Evolutionary conservation across 352 stramenopile species (phyloP), one percentile per base, ranked within the genome.

Genomic region (Pythium diclinum): DNA sequence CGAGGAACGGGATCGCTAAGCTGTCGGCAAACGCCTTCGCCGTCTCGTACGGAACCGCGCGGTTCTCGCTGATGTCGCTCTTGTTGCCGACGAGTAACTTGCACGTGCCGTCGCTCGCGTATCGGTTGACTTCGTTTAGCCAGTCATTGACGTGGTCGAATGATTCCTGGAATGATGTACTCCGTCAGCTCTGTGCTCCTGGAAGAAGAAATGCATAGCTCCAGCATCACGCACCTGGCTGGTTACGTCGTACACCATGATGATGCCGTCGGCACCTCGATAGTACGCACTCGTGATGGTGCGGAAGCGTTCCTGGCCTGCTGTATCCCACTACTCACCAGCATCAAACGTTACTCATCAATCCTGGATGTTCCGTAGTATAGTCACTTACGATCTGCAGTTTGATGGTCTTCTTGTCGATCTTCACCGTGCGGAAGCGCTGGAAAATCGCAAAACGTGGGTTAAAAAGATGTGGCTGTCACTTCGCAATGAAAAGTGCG

Each of bases 61-160:
- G 87, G 75, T 99, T 99, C 69, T 93, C 88, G 58, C 83, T 96
- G 34, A 99, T 90, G 83, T 99, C 98, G 68, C 91, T 98, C 87
- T 99, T 99, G 85, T 99, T 99, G 56, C 98, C 98, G 7, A 99
- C 96, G 1, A 99, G 87, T 10, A 99, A 87, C 80, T 99, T 99
- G 76, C 98, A 98, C 16, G 98, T 97, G 78, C 98, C 98, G 79
- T 99, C 96, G 60, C 89, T 98, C 14, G 97, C 97, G 84, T 99
- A 99, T 69, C 89, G 78, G 67, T 99, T 97, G 73, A 99, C 98
- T 85, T 99, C 97, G 71, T 99, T 96, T 25, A 99, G 75, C 97
- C 97, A 99, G 69, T 99, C 91, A 75, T 99, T 99, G 28, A 99
- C 97, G 79, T 99, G 98, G 77, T 99, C 97, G 75, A 99, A 99